Conservation (phyloP, 2,329 filamentous ascomycete species). For the Arthrobotrys sinensis region DNA sequence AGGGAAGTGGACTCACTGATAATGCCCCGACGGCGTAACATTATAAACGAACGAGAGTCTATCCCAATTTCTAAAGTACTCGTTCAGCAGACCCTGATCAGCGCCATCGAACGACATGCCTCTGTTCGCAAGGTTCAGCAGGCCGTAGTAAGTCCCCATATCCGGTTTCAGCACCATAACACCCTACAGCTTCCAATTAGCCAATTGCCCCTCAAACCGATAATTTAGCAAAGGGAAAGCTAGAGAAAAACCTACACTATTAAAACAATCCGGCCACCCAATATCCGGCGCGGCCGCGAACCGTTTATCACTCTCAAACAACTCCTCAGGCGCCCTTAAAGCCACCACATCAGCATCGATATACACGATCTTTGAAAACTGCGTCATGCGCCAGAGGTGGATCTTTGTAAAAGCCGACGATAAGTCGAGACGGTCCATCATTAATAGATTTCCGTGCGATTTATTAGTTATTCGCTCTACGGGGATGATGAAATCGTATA, state of each 20-base stretch:
- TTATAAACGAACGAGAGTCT: slow-evolving; percentile 96
- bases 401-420: slow-evolving; percentile 97
- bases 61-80: slow-evolving; percentile 90
- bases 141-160: slow-evolving; percentile 87
- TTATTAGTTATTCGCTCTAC: slow-evolving; percentile 84
- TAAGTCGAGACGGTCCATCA: slow-evolving; percentile 93
- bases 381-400: slow-evolving; percentile 89
- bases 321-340: slow-evolving; percentile 89
- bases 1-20: slow-evolving; percentile 73
- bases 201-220: slow-evolving; percentile 9
- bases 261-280: slow-evolving; percentile 98
- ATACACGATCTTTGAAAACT: slow-evolving; percentile 94
- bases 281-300: slow-evolving; percentile 90
- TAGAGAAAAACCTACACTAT: slow-evolving; percentile 72
- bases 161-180: slow-evolving; percentile 92
- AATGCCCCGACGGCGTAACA: slow-evolving; percentile 94
- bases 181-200: slow-evolving; percentile 69
- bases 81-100: slow-evolving; percentile 94
- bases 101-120: slow-evolving; percentile 97
- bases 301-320: slow-evolving; percentile 78
- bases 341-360: slow-evolving; percentile 95
- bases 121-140: slow-evolving; percentile 84
- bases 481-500: slow-evolving; percentile 91
- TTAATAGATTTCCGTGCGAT: slow-evolving; percentile 83
- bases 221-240: background rate